phyloP scores from a whole-genome alignment of 805 yeast genomes.

The Starmerella roubikii region DNA sequence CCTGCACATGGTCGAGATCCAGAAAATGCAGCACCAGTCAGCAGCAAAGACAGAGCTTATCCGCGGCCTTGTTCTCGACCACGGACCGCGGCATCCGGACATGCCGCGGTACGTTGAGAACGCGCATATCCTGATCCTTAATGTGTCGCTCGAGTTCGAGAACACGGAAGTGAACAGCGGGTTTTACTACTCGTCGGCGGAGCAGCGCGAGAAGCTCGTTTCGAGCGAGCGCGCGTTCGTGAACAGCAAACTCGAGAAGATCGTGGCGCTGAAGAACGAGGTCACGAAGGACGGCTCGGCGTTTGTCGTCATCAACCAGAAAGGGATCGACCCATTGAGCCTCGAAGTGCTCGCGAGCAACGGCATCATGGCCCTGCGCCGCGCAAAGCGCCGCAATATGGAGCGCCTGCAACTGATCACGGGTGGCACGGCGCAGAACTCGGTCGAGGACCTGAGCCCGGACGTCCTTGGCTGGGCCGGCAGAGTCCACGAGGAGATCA shows the following conservation, averaged over 20 bases:
- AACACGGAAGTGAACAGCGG: slow-evolving; percentile 96
- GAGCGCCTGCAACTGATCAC: slow-evolving; percentile 91
- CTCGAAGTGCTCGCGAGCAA: slow-evolving; percentile 86
- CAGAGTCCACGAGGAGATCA: slow-evolving; percentile 74
- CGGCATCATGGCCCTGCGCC: slow-evolving; percentile 83
- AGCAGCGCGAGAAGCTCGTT: slow-evolving; percentile 89
- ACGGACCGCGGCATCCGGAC: slow-evolving; percentile 98
- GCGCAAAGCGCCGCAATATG: slow-evolving; percentile 99
- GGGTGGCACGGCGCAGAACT: slow-evolving; percentile 96
- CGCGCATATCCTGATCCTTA: slow-evolving; percentile 73
- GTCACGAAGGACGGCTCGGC: slow-evolving; percentile 71
- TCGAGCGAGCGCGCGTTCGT: slow-evolving; percentile 88
- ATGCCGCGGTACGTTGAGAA: slow-evolving; percentile 84
- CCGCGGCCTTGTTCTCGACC: slow-evolving; percentile 86
- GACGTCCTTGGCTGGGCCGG: slow-evolving; percentile 79
- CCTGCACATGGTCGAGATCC: slow-evolving; percentile 93
- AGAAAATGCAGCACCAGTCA: slow-evolving; percentile 92
- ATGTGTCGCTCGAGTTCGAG: slow-evolving; percentile 91
- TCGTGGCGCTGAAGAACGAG: slow-evolving; percentile 81
- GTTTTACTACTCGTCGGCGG: slow-evolving; percentile 86
- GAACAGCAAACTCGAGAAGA: slow-evolving; percentile 81
- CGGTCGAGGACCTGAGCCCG: slow-evolving; percentile 83
- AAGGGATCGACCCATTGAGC: slow-evolving; percentile 98
- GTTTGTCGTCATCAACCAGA: slow-evolving; percentile 91
- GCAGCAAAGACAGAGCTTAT: slow-evolving; percentile 73